Evolutionary conservation across 306 rosid species (phyloP), one percentile per base, ranked within the genome.

Genomic region (Ochetophila trinervis): DNA sequence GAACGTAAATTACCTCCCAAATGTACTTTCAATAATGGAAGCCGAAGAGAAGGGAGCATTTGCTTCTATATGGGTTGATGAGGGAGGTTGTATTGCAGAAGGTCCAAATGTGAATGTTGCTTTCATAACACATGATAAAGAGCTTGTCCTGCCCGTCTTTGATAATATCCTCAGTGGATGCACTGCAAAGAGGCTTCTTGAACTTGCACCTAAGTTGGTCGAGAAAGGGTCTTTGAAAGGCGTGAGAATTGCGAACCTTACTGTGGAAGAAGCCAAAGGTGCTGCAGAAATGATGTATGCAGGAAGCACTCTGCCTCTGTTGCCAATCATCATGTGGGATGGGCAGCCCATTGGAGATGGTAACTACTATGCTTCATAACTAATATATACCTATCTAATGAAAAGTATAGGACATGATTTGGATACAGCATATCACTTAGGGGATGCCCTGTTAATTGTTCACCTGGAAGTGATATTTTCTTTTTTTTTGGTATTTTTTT

Each of bases 61-160:
- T 80, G 86, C 87, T 73, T 80, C 96, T 35, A 78, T 93, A 5
- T 87, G 99, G 99, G 78, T 86, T 48, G 99, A 93, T 81, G 91
- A 87, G 49, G 79, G 66, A 74, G 99, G 99, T 36, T 84, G 79
- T 55, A 23, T 93, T 34, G 97, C 96, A 66, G 99, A 93, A 79
- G 99, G 99, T 65, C 96, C 99, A 78, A 86, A 93, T 84, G 87
- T 90, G 72, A 93, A 93, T 77, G 91, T 90, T 34, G 96, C 97
- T 58, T 93, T 93, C 35, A 73, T 93, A 68, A 90, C 82, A 37
- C 74, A 44, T 36, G 96, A 87, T n/a, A 93, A 80, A 65, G 96
- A 89, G 87, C 94, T 93, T 60, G 53, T 87, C 32, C 71, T 90
- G 76, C 99, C 99, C 48, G 17, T 12, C 51, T 90, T 93, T 23